Conservation (phyloP, 1,284 basidiomycete species). For the Moesziomyces aphidis region DNA sequence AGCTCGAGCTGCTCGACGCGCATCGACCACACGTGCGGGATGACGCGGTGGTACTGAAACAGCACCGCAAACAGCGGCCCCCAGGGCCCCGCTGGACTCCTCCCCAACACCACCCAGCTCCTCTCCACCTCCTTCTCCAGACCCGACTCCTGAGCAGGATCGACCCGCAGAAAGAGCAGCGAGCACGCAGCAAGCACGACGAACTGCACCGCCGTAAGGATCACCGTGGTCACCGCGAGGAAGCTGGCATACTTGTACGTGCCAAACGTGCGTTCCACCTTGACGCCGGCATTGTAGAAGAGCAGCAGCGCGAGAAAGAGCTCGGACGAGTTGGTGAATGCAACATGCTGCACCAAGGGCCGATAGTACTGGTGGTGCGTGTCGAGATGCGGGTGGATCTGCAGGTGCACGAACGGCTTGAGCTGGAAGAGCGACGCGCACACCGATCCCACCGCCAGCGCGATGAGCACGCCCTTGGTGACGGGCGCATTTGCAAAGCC, state of each 20-base stretch:
- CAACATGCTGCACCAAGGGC: conserved; percentile 78
- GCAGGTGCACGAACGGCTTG: conserved; percentile 40
- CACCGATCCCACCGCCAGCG: conserved; percentile 20
- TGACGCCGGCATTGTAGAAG: conserved; percentile 79
- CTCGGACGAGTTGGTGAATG: conserved; percentile 85
- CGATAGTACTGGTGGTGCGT: conserved; percentile 80
- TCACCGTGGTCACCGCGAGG: conserved; percentile 11
- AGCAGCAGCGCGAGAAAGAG: conserved; percentile 81
- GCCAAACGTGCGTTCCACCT: conserved; percentile 86
- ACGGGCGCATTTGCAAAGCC: conserved; percentile 48
- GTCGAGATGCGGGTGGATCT: conserved; percentile 73
- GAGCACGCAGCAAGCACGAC: conserved; percentile 7
- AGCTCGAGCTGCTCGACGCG: conserved; percentile 7
- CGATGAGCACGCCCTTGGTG: conserved; percentile 42
- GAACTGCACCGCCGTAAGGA: conserved; percentile 18
- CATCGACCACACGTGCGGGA: conserved; percentile 41
- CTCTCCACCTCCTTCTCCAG: not conserved
- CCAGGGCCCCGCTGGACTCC: conserved; percentile 32
- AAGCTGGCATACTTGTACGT: conserved; percentile 80
- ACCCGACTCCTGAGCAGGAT: not conserved
- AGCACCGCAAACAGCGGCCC: conserved; percentile 30
- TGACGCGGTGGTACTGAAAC: conserved; percentile 31
- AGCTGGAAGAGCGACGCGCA: conserved; percentile 64
- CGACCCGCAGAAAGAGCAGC: not conserved
- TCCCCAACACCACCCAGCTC: conserved; percentile 10